phyloP scores from a whole-genome alignment of 352 stramenopile genomes.

The Phytophthora cryptogea region DNA sequence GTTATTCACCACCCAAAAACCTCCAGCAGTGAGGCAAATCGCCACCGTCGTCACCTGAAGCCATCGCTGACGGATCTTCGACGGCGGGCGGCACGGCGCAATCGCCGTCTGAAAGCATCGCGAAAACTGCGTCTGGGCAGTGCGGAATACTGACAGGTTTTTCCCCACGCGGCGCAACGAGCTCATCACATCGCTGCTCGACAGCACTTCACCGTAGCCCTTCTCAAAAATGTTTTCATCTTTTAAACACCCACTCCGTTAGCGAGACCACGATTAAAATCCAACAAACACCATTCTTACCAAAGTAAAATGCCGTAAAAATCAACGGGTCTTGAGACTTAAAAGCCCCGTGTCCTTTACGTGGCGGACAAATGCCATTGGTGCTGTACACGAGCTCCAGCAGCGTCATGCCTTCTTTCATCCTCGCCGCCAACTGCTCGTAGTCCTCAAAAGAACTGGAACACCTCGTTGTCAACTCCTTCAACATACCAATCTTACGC shows the following conservation, averaged over 20 bases:
- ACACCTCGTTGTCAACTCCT: constrained; percentile 57
- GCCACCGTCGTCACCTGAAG: constrained; percentile 61
- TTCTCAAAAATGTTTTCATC: constrained; percentile 34
- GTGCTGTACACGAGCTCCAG: constrained; percentile 68
- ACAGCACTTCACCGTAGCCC: constrained; percentile 1
- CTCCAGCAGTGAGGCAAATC: constrained; percentile 58
- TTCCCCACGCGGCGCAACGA: constrained; percentile 53
- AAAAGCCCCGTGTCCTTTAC: constrained; percentile 59
- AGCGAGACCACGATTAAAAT: background rate
- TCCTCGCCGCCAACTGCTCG: constrained; percentile 37
- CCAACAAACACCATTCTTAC: constrained; percentile 17
- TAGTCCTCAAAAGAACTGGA: constrained; percentile 36
- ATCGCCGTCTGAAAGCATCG: constrained; percentile 59
- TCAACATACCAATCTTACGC: constrained; percentile 75
- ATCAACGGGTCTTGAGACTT: constrained; percentile 52
- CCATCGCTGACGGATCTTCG: constrained; percentile 76
- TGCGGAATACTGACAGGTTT: constrained; percentile 53
- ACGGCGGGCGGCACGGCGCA: constrained; percentile 63
- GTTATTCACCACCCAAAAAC: constrained; percentile 68
- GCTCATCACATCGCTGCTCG: constrained; percentile 42
- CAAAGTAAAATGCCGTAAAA: constrained; percentile 54
- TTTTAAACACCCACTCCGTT: constrained; percentile 5
- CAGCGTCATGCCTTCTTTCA: constrained; percentile 50
- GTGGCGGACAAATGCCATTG: constrained; percentile 54
- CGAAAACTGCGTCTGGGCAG: constrained; percentile 53